Evolutionary conservation across 2,329 filamentous ascomycete species (phyloP), one percentile per base, ranked within the genome.

Genomic region (Leptosphaerulina australis): DNA sequence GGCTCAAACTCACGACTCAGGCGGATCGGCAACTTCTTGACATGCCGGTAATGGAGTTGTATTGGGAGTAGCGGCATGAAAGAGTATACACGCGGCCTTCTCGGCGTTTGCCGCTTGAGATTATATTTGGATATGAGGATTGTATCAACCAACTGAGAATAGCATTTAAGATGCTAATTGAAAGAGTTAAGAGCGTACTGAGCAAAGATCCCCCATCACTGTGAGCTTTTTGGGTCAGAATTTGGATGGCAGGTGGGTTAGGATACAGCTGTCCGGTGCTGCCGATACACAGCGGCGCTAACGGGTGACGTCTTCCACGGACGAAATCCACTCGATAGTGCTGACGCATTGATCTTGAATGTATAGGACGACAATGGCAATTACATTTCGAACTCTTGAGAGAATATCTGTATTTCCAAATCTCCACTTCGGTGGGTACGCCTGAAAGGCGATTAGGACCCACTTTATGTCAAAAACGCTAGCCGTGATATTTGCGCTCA

Each of bases 1-100:
- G 48, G 45, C 41, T 41, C 45, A 20, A 7, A 15, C 5, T 11
- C 31, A 39, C 48, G 48, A 51, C 48, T 45, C 48, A 18, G 35
- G 9, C 25, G 11, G 21, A 8, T 30, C 24, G 21, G 39, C 38
- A 43, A n/a, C 11, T 31, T 20, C 24, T 34, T n/a, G 33, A 39
- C 29, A 34, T 24, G 28, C 33, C 2, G 20, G 20, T 26, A 33
- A 31, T 45, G 24, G 25, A 38, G 22, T 24, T 28, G 33, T 21
- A 39, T 33, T 14, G 10, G 29, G 47, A 12, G 22, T 39, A 34
- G 40, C 11, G 22, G n/a, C 21, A 12, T 25, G 29, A n/a, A 12
- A n/a, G 24, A n/a, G 24, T 45, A 35, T 31, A 40, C 40, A 50
- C 41, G 47, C 18, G 18, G n/a, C 35, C 40, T 9, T 17, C n/a